These are phyloP conservation scores for Suillus subalutaceus DNA, from an alignment of 768 basidiomycete genomes.

Conservation along the genomic window DNA sequence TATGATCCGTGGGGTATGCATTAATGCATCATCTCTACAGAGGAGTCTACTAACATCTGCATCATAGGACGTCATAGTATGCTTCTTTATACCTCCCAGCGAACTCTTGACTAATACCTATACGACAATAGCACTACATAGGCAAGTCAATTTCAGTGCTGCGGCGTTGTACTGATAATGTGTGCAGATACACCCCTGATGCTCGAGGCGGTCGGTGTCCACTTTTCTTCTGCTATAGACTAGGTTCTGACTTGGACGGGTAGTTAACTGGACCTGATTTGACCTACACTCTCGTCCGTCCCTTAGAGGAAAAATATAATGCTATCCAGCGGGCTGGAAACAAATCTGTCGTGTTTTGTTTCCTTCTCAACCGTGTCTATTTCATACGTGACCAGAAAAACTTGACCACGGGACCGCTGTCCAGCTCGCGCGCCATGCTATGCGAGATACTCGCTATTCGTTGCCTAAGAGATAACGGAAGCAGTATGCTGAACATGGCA, in stretches of 20 bases:
- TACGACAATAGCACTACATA: slow-evolving; percentile 62
- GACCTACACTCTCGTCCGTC: slow-evolving; percentile 87
- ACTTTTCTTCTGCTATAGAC: neutral
- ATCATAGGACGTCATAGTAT: slow-evolving; percentile 60
- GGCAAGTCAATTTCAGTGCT: slow-evolving; percentile 42
- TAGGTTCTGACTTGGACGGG: slow-evolving; percentile 15
- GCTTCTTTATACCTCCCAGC: slow-evolving; percentile 10
- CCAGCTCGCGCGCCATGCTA: slow-evolving; percentile 72
- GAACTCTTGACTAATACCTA: slow-evolving; percentile 10
- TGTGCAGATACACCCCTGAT: slow-evolving; percentile 78
- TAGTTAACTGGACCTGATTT: slow-evolving; percentile 86
- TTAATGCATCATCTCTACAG: neutral
- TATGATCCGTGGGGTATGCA: slow-evolving; percentile 65
- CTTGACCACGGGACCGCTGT: slow-evolving; percentile 69
- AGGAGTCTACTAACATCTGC: slow-evolving; percentile 18
- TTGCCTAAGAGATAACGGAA: slow-evolving; percentile 70
- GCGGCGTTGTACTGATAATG: slow-evolving; percentile 9
- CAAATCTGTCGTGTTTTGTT: slow-evolving; percentile 83
- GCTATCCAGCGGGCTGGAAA: slow-evolving; percentile 74
- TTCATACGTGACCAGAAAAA: slow-evolving; percentile 75
- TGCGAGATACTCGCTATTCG: slow-evolving; percentile 91
- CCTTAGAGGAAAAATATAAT: slow-evolving; percentile 85
- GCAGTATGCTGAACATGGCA: slow-evolving; percentile 68
- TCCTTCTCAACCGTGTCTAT: slow-evolving; percentile 85
- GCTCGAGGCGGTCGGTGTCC: slow-evolving; percentile 68